Conservation (phyloP, 345 rosid species). For the Gossypium sturtianum region DNA sequence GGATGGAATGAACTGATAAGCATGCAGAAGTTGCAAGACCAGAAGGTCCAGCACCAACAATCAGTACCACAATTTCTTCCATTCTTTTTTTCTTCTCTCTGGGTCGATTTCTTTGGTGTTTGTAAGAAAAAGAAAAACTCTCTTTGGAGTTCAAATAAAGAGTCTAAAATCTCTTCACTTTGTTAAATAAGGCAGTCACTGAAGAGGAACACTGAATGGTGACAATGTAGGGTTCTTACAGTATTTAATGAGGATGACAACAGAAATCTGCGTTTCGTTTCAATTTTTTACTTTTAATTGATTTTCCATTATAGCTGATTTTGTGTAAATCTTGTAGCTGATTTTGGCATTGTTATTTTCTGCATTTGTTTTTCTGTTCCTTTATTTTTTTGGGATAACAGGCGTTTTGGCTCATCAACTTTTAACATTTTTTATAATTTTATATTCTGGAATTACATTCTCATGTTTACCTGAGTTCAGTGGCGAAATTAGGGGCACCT, state of each 20-base stretch:
- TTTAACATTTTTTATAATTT: too few relatives aligned
- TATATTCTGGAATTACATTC: too few relatives aligned
- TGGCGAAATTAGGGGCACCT: too few relatives aligned
- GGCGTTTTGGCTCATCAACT: too few relatives aligned
- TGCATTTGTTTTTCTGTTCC: background rate
- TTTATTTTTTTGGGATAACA: too few relatives aligned
- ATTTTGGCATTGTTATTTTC: background rate
- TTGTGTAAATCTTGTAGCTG: background rate
- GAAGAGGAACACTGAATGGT: background rate
- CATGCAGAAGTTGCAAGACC: conserved; percentile 56
- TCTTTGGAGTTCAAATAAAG: background rate
- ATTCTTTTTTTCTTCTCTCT: background rate
- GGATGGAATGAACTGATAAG: conserved; percentile 30
- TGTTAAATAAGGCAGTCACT: background rate
- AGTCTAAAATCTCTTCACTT: background rate
- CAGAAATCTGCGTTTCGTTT: background rate
- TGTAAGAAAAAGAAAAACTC: background rate
- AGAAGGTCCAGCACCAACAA: conserved; percentile 63
- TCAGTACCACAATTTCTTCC: conserved; percentile 30
- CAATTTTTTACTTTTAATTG: background rate
- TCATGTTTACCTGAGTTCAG: too few relatives aligned
- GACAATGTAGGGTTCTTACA: background rate
- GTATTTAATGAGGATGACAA: background rate
- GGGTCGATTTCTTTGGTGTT: background rate
- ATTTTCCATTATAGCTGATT: background rate